These are phyloP conservation scores for Saccharomycopsis schoenii DNA, from an alignment of 805 yeast species.

Conservation along the genomic window DNA sequence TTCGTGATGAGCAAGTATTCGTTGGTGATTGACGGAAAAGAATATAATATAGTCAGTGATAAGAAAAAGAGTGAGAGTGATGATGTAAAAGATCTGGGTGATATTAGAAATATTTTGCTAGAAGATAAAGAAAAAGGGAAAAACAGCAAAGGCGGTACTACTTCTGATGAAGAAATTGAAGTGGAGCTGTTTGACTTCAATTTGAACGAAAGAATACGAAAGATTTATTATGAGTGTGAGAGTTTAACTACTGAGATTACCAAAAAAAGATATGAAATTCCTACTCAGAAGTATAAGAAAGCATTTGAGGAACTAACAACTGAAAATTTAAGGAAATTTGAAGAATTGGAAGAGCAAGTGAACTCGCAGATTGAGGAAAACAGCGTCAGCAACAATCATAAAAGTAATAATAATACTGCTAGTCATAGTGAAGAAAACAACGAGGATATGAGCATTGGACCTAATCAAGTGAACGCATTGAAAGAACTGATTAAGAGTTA, in stretches of 20 bases:
- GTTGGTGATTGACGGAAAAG: neutral
- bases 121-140: constrained; percentile 1
- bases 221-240: constrained; percentile 50
- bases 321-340: constrained; percentile 20
- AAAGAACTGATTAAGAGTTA: constrained; percentile 10
- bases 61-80: neutral
- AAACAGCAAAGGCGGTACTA: constrained; percentile 5
- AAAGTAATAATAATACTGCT: too few relatives aligned
- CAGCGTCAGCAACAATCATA: constrained; percentile 4
- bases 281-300: constrained; percentile 24
- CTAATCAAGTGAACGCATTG: constrained; percentile 3
- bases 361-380: neutral
- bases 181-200: constrained; percentile 66
- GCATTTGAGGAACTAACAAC: constrained; percentile 25
- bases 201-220: constrained; percentile 49
- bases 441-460: too few relatives aligned
- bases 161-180: constrained; percentile 24
- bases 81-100: constrained; percentile 24
- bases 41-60: constrained; percentile 5
- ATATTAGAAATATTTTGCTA: constrained; percentile 36
- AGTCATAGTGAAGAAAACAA: too few relatives aligned
- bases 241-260: constrained; percentile 49
- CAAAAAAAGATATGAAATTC: constrained; percentile 43
- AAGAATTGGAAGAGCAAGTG: constrained; percentile 11
- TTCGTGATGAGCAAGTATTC: neutral